A percentile compares a stretch with the other conserved stretches of the same genome.
phyloP scores from a whole-genome alignment of 2,329 filamentous ascomycete genomes.

The Ustulina deusta region DNA sequence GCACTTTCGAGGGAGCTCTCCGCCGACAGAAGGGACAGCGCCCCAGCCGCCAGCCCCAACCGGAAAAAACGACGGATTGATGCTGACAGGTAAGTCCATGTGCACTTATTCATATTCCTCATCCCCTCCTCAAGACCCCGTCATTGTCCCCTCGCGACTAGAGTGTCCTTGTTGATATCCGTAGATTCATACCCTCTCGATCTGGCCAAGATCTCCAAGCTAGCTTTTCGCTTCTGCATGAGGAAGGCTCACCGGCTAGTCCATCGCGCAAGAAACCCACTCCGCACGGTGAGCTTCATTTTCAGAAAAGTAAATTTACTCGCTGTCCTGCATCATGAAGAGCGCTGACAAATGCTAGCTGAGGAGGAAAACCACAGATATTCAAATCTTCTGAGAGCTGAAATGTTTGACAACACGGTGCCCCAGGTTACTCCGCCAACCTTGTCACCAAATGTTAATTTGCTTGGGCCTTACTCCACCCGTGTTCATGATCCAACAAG shows the following conservation, averaged over 20 bases:
- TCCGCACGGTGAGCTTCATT: slow-evolving; percentile 90
- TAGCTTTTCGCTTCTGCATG: slow-evolving; percentile 90
- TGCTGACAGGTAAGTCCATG: slow-evolving; percentile 66
- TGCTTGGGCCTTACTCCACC: slow-evolving; percentile 64
- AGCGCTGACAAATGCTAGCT: slow-evolving; percentile 60
- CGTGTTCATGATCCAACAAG: slow-evolving; percentile 74
- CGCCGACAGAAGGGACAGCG: slow-evolving; percentile 63
- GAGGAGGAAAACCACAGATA: slow-evolving; percentile 97
- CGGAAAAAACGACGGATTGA: slow-evolving; percentile 71
- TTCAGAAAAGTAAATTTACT: slow-evolving; percentile 81
- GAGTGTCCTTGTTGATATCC: slow-evolving; percentile 30
- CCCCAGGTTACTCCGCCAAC: slow-evolving; percentile 80
- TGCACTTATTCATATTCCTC: background rate
- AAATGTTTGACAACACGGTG: slow-evolving; percentile 91
- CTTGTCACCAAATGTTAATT: slow-evolving; percentile 69
- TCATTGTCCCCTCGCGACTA: background rate
- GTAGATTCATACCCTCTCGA: slow-evolving; percentile 93
- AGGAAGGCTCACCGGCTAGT: slow-evolving; percentile 92
- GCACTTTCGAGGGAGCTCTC: slow-evolving; percentile 66
- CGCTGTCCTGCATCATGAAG: background rate
- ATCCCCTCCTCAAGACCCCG: background rate
- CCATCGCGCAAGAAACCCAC: slow-evolving; percentile 86
- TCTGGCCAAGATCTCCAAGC: slow-evolving; percentile 93
- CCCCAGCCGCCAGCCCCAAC: slow-evolving; percentile 66
- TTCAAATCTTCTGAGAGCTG: slow-evolving; percentile 85